Evolutionary conservation across 2,329 filamentous ascomycete species (phyloP).

Genomic region (Cladosporium sp.): DNA sequence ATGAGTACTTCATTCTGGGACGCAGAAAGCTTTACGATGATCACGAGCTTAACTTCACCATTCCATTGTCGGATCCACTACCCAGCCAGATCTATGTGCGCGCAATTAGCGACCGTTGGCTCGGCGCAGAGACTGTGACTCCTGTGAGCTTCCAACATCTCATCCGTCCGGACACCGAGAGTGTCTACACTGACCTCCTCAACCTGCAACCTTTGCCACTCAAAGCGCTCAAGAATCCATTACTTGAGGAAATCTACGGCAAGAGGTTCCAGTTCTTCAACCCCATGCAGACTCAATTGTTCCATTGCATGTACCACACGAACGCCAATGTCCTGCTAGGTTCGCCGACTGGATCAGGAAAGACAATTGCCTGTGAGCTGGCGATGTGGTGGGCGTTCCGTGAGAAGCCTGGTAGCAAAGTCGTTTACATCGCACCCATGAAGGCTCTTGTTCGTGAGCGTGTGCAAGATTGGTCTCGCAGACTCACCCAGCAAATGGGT

Average conservation of each 20-base stretch:
- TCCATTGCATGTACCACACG: slow-evolving; percentile 94
- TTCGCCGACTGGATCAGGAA: slow-evolving; percentile 94
- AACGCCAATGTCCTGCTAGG: slow-evolving; percentile 88
- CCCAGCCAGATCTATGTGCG: slow-evolving; percentile 96
- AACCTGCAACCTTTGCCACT: slow-evolving; percentile 89
- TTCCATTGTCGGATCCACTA: slow-evolving; percentile 87
- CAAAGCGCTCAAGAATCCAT: slow-evolving; percentile 80
- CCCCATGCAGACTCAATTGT: slow-evolving; percentile 98
- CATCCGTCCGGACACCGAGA: slow-evolving; percentile 95
- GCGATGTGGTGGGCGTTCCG: slow-evolving; percentile 99
- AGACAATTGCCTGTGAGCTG: slow-evolving; percentile 92
- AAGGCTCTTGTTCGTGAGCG: slow-evolving; percentile 95
- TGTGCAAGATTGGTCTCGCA: slow-evolving; percentile 88
- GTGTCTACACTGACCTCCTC: slow-evolving; percentile 90
- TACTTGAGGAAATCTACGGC: slow-evolving; percentile 83
- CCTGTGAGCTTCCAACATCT: slow-evolving; percentile 97
- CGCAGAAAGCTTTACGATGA: slow-evolving; percentile 88
- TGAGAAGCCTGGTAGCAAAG: slow-evolving; percentile 90
- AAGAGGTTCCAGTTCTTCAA: slow-evolving; percentile 96
- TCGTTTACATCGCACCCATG: slow-evolving; percentile 99
- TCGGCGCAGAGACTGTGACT: slow-evolving; percentile 93
- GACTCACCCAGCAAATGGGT: slow-evolving; percentile 79
- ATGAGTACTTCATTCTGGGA: slow-evolving; percentile 93
- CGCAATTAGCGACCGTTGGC: slow-evolving; percentile 91
- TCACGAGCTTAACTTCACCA: slow-evolving; percentile 98